Conservation (phyloP, 108 stramenopile species). For the Skeletonema grethae region DNA sequence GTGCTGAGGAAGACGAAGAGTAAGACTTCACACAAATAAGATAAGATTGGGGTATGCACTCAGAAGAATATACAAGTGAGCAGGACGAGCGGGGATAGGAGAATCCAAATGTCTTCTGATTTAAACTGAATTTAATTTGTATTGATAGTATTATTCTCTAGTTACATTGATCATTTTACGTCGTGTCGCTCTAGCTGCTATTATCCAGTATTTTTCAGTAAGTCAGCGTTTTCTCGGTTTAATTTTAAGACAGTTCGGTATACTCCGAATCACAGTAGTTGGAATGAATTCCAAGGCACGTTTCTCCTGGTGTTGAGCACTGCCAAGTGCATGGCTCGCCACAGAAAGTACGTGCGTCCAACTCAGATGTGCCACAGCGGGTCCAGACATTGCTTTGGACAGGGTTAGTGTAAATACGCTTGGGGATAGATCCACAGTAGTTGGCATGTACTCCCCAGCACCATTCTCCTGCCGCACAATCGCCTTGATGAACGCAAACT, state of each 20-base stretch:
- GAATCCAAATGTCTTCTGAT: not conserved
- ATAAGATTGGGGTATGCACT: no score
- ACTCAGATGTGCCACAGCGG: slow-evolving; percentile 18
- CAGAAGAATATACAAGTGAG: not conserved
- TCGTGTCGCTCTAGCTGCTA: no score
- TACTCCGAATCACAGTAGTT: slow-evolving; percentile 1
- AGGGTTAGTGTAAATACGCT: slow-evolving; percentile 2
- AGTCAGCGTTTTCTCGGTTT: no score
- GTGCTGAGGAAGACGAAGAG: slow-evolving; percentile 19
- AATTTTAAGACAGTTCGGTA: not conserved
- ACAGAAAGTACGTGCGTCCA: not conserved
- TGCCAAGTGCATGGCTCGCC: not conserved
- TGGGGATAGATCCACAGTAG: slow-evolving; percentile 23
- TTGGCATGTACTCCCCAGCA: slow-evolving; percentile 23
- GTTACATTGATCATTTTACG: no score
- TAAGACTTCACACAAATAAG: not conserved
- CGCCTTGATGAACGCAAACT: not conserved
- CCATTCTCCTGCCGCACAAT: slow-evolving; percentile 9
- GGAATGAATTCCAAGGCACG: not conserved
- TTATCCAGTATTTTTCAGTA: no score
- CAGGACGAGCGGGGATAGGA: not conserved
- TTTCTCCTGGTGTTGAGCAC: not conserved
- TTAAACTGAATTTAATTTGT: not conserved
- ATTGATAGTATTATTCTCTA: not conserved
- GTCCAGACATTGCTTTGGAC: slow-evolving; percentile 5